Conservation (phyloP, 768 basidiomycete genomes). For the Dioszegia crocea region DNA sequence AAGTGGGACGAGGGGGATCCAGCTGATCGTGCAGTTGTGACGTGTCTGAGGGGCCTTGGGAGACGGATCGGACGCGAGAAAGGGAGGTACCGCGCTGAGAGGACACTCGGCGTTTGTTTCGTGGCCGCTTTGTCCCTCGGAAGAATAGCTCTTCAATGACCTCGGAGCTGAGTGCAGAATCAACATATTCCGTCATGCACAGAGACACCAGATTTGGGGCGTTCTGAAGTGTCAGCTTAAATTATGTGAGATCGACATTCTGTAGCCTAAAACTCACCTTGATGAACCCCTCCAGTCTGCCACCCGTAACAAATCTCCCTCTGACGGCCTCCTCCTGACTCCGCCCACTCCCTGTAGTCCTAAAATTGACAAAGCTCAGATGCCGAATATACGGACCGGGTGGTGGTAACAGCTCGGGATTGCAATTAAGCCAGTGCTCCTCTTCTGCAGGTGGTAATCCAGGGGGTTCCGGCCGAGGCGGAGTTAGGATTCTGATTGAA, state of each 20-base stretch:
- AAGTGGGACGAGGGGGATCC: conserved; percentile 42
- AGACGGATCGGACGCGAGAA: conserved; percentile 23
- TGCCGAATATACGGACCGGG: conserved; percentile 71
- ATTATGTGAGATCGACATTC: background rate
- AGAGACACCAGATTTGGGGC: conserved; percentile 78
- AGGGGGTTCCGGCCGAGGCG: conserved; percentile 1
- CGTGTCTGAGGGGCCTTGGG: conserved; percentile 17
- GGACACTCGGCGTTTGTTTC: conserved; percentile 23
- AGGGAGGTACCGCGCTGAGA: conserved; percentile 19
- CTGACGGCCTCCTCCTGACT: conserved; percentile 83
- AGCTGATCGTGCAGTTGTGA: conserved; percentile 25
- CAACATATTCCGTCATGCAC: conserved; percentile 99
- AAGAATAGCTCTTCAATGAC: conserved; percentile 88
- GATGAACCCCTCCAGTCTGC: conserved; percentile 58
- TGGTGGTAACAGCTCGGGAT: conserved; percentile 53
- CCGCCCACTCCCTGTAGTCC: conserved; percentile 91
- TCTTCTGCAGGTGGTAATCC: conserved; percentile 11
- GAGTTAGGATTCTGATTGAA: conserved; percentile 3
- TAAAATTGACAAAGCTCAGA: conserved; percentile 93
- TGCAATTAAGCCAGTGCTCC: conserved; percentile 17
- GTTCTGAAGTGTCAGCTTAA: conserved; percentile 57
- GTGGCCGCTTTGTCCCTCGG: conserved; percentile 57
- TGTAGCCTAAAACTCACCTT: conserved; percentile 40
- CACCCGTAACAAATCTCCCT: conserved; percentile 88
- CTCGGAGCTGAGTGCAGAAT: conserved; percentile 70